Conservation (phyloP, 1,284 basidiomycete species). For the Marasmius sp. region DNA sequence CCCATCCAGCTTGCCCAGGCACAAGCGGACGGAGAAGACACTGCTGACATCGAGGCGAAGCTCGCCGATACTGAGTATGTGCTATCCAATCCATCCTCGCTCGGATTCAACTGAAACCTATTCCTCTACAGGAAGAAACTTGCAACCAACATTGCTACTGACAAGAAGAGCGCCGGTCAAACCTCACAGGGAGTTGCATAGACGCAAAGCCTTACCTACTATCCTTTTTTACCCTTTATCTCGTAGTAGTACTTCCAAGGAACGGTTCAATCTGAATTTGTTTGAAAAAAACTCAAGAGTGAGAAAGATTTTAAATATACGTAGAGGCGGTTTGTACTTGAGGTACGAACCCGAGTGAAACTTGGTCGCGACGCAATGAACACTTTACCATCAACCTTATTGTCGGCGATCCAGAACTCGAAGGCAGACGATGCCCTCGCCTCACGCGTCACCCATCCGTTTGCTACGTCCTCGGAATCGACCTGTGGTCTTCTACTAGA, state of each 20-base stretch:
- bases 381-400: conserved; percentile 29
- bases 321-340: background rate
- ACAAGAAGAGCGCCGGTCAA: conserved; percentile 30
- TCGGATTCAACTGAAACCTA: background rate
- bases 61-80: conserved; percentile 32
- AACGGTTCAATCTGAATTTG: background rate
- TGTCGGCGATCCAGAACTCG: conserved; percentile 44
- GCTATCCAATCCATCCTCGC: background rate
- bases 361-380: background rate
- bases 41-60: conserved; percentile 26
- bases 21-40: conserved; percentile 34
- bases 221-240: background rate
- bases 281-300: background rate
- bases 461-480: conserved; percentile 43
- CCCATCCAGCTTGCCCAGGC: conserved; percentile 34
- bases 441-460: conserved; percentile 45
- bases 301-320: background rate
- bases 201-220: background rate
- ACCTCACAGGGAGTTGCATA: conserved; percentile 31
- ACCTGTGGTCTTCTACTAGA: conserved; percentile 45
- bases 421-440: conserved; percentile 36
- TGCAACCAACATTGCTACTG: conserved; percentile 35
- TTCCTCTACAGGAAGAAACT: conserved; percentile 29
- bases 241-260: background rate
- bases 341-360: no score